Evolutionary conservation across 495 filamentous ascomycete genomes (phyloP), one percentile per base, ranked within the genome.

Genomic region (Aspergillus heteromorphus): DNA sequence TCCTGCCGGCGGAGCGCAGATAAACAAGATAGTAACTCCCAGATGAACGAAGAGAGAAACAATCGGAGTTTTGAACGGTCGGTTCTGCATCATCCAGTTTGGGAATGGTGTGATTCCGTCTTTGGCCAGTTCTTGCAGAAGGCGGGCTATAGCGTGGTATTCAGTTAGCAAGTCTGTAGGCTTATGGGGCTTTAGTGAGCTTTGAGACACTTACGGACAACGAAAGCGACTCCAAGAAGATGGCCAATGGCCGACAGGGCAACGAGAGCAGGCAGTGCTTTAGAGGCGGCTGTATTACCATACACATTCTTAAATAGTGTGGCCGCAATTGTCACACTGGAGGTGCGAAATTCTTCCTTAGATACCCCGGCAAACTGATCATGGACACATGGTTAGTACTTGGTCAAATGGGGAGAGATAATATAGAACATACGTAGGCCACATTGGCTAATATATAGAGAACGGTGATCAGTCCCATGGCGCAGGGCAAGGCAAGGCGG

Each of bases 61-160:
- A 11, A 85, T 62, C 0, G 85, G 85, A 2, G 87, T 79, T 40
- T 79, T 75, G 56, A 88, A 89, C 0, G 86, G 87, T 38, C 77
- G 77, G 20, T 80, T 82, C 0, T 83, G 84, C 10, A 86, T 79
- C 9, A 87, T 64, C 19, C 83, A 62, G 14, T 70, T 69, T 9
- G 83, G 79, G 51, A 79, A 88, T 0, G 87, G 87, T 5, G 87
- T 75, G 52, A 88, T 81, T 11, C 83, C 84, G 65, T 85, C 80
- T 53, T 78, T 78, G n/a, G 80, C 84, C 3, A 86, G 64, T 68
- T 86, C 84, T 67, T 85, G 80, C 58, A 84, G 84, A 2, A 86
- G 69, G 6, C 84, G 82, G 5, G 85, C 78, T 82, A 25, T 38
- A 13, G 38, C n/a, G 17, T 30, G n/a, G n/a, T n/a, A n/a, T 16